phyloP scores from a whole-genome alignment of 306 rosid species.

The Quercus rubra region DNA sequence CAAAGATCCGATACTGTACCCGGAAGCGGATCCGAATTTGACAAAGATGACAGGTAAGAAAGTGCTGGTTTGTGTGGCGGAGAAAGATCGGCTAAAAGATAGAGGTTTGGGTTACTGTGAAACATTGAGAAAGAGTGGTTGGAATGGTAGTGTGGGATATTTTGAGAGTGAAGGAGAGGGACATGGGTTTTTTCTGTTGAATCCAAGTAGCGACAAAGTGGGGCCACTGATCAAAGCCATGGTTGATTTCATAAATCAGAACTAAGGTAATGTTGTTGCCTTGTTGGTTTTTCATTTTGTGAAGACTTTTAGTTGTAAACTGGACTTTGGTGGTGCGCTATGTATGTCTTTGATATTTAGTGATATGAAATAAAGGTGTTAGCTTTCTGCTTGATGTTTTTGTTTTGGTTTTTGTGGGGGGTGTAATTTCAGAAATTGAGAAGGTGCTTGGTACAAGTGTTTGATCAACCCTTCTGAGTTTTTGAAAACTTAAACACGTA shows the following conservation, averaged over 20 bases:
- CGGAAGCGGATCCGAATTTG: constrained; percentile 11
- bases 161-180: constrained; percentile 23
- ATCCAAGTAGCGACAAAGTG: constrained; percentile 3
- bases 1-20: constrained; percentile 14
- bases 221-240: neutral
- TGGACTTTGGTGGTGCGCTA: too few species aligned
- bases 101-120: constrained; percentile 13
- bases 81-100: constrained; percentile 16
- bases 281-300: neutral
- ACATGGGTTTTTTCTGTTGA: constrained; percentile 22
- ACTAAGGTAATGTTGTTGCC: neutral
- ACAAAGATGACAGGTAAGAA: neutral
- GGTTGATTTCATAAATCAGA: neutral
- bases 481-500: too few species aligned
- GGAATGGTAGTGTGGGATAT: constrained; percentile 18
- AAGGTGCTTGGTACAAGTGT: too few species aligned
- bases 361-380: too few species aligned
- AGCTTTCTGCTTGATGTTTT: too few species aligned
- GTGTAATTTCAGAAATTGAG: too few species aligned
- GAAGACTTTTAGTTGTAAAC: neutral
- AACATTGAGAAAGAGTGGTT: constrained; percentile 7
- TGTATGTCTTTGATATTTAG: too few species aligned
- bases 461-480: rapidly evolving
- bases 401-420: too few species aligned
- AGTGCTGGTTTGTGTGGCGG: constrained; percentile 28